Conservation (phyloP, 192 early-diverging fungal genomes). For the Backusella australiensis region DNA sequence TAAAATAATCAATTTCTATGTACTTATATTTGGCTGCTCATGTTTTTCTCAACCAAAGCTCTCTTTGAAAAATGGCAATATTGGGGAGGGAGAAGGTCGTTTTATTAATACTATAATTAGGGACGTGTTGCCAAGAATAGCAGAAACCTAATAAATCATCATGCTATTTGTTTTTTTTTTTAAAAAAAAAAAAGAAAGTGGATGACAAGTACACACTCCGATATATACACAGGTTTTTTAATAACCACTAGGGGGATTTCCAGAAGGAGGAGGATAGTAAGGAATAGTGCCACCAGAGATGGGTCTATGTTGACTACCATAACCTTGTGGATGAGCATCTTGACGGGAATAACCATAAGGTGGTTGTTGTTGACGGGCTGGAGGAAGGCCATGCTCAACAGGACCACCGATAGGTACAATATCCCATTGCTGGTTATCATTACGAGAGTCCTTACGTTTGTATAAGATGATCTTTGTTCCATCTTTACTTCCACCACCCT, state of each 20-base stretch:
- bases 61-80: neutral
- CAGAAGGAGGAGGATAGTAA: neutral
- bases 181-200: neutral
- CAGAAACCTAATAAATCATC: slow-evolving; percentile 1
- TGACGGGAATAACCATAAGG: neutral
- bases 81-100: neutral
- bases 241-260: neutral
- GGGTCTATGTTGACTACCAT: neutral
- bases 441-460: slow-evolving; percentile 23
- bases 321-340: neutral
- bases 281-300: neutral
- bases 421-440: slow-evolving; percentile 27
- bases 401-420: slow-evolving; percentile 11
- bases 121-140: neutral
- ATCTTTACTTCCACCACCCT: slow-evolving; percentile 22
- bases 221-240: neutral
- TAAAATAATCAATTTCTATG: slow-evolving; percentile 20
- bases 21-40: too few species aligned
- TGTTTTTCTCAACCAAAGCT: too few species aligned
- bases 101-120: neutral
- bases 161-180: neutral
- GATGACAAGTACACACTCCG: neutral
- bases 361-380: neutral
- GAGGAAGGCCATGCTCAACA: neutral
- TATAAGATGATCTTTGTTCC: slow-evolving; percentile 28